Evolutionary conservation across 345 rosid species (phyloP), one percentile per base, ranked within the genome.

Genomic region (Gossypium anomalum): DNA sequence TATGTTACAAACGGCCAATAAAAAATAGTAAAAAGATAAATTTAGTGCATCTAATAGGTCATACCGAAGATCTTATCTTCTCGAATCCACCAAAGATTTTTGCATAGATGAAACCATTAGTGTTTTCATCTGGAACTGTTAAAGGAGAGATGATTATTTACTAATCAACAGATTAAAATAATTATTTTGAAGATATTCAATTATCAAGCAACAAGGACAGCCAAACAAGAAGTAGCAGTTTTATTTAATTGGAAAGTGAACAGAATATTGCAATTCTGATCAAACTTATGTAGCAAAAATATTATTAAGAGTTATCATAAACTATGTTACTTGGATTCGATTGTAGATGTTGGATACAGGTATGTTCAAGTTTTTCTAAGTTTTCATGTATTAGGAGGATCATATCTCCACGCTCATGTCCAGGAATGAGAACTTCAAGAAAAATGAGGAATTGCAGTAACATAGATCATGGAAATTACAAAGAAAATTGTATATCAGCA

Each of bases 51-150:
- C 57, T 57, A 80, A 63, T 19, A 73, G 83, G 71, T 77, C 97
- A 62, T 89, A 93, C 99, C 85, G 91, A 87, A 78, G 94, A 87
- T 80, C 89, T 83, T 80, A 90, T 96, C 87, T 87, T 88, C 85
- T 88, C 97, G 82, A 96, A 96, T 71, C 97, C 98, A 79, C 99
- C 98, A 77, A 83, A 96, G 70, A 96, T 72, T 82, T 96, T 96
- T 44, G 98, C 97, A 80, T 91, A 96, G 52, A 96, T 93, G 84
- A 87, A 92, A 73, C 90, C 86, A 58, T 89, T 87, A 82, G 70
- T 87, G 66, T 80, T 81, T 58, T 83, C 87, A 76, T 67, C 81
- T 60, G 93, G 77, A 20, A 43, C 78, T 75, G 71, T 52, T 43
- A 20, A 60, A 12, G 72, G 43, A 69, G 57, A 70, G 43, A 69